A percentile compares a stretch with the other conserved stretches of the same genome.
Evolutionary conservation across 495 filamentous ascomycete genomes (phyloP).

Genomic region (Recurvomyces mirabilis): DNA sequence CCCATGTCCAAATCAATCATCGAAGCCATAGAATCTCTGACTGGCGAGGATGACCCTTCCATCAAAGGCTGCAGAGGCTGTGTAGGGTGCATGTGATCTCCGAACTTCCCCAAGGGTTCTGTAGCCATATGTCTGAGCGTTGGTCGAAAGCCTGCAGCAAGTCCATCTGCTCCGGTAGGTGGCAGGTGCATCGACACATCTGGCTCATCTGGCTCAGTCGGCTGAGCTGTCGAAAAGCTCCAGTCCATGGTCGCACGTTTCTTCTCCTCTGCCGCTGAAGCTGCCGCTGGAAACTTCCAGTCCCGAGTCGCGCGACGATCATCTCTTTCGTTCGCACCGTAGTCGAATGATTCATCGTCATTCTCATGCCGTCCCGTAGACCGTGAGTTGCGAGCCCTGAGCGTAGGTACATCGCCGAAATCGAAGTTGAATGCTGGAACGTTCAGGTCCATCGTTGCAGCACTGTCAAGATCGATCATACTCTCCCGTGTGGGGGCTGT

Average conservation of each 20-base stretch:
- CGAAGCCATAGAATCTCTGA: conserved; percentile 27
- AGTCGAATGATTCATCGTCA: conserved; percentile 20
- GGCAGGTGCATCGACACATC: conserved; percentile 18
- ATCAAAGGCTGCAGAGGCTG: not conserved
- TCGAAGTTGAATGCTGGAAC: conserved; percentile 35
- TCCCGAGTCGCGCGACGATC: conserved; percentile 36
- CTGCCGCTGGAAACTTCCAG: conserved; percentile 8
- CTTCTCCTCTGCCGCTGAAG: conserved; percentile 11
- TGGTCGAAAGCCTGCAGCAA: conserved; percentile 26
- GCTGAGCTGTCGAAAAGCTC: conserved; percentile 2
- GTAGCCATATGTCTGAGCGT: conserved; percentile 26
- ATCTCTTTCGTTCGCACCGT: conserved; percentile 36
- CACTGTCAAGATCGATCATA: conserved; percentile 40
- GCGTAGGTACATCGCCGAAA: conserved; percentile 49
- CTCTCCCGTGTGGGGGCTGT: conserved; percentile 28
- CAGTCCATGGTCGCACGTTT: conserved; percentile 8
- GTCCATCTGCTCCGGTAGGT: conserved; percentile 14
- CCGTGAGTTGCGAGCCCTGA: conserved; percentile 40
- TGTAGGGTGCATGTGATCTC: conserved; percentile 22
- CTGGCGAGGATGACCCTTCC: conserved; percentile 17
- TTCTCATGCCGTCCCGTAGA: conserved; percentile 30
- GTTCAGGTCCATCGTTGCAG: conserved; percentile 37
- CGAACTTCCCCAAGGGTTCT: conserved; percentile 25
- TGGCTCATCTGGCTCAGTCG: conserved; percentile 9
- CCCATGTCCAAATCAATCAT: conserved; percentile 33